Percentiles rank a stretch among this genome's conserved stretches.
Evolutionary conservation across 73 alveolate genomes (phyloP).

Genomic region (Symbiodinium pilosum): DNA sequence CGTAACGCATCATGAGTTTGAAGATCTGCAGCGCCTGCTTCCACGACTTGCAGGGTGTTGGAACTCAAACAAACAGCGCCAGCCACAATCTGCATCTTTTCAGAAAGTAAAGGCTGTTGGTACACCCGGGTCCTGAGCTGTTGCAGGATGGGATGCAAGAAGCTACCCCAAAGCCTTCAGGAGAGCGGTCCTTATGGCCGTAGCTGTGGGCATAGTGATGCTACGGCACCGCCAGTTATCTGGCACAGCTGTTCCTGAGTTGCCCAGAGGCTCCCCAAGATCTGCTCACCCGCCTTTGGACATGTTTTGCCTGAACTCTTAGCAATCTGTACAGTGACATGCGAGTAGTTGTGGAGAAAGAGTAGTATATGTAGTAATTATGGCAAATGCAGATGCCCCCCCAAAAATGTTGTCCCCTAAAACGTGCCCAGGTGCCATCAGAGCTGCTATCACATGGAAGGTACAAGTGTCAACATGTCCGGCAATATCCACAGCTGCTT

Average conservation of each 20-base stretch:
- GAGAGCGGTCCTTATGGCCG: background rate
- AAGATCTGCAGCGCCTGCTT: background rate
- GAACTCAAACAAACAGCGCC: too few species aligned
- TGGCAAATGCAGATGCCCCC: too few species aligned
- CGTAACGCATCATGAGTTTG: background rate
- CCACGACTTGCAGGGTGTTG: background rate
- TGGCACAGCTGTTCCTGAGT: constrained; percentile 5
- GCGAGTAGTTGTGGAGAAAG: too few species aligned
- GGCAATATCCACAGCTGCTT: too few species aligned
- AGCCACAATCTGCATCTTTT: too few species aligned
- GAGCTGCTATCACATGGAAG: too few species aligned
- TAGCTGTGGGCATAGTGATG: background rate
- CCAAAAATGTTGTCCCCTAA: too few species aligned
- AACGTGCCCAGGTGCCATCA: too few species aligned
- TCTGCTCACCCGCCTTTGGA: background rate
- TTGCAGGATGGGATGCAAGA: background rate
- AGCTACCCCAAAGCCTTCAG: background rate
- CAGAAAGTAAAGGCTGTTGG: background rate
- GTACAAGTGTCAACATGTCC: too few species aligned
- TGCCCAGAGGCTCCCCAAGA: background rate
- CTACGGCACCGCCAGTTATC: background rate
- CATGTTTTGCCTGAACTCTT: background rate
- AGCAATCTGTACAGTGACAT: too few species aligned
- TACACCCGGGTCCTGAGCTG: background rate
- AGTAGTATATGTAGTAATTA: too few species aligned